These are phyloP conservation scores for Trichoderma koningiopsis DNA, from an alignment of 2,329 filamentous ascomycete species.

Conservation along the genomic window DNA sequence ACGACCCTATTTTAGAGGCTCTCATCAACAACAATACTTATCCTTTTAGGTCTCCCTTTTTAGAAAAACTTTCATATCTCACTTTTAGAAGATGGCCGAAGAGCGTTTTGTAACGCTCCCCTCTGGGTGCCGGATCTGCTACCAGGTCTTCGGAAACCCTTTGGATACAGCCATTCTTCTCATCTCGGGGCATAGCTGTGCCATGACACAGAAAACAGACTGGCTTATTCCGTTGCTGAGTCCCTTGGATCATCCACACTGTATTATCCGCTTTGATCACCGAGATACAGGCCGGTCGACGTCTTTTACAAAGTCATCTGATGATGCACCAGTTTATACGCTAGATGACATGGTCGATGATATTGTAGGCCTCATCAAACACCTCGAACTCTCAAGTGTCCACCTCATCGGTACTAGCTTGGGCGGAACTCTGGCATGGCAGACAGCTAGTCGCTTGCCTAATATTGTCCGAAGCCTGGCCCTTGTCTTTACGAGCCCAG, in stretches of 20 bases:
- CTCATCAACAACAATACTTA: neutral
- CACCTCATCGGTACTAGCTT: neutral
- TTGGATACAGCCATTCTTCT: neutral
- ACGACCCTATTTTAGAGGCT: neutral
- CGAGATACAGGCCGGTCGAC: conserved; percentile 3
- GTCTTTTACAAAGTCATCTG: neutral
- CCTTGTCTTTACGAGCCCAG: neutral
- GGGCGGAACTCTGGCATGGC: conserved; percentile 6
- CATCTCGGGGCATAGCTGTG: conserved; percentile 2
- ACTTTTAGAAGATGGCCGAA: neutral
- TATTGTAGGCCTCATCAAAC: conserved; percentile 2
- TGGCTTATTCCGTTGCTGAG: neutral
- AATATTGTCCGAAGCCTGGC: neutral
- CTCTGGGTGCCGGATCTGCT: conserved; percentile 4
- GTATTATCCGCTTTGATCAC: neutral
- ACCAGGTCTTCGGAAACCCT: neutral
- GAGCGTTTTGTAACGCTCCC: neutral
- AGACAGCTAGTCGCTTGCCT: neutral
- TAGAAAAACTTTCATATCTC: no score
- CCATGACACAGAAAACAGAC: conserved; percentile 3
- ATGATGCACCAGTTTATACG: neutral
- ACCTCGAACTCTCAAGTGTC: neutral
- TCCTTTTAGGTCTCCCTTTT: neutral
- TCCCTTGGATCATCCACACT: neutral
- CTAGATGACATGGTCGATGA: neutral